Percentiles rank a stretch among this genome's conserved stretches.
These are phyloP conservation scores for Primulina huaijiensis DNA, from an alignment of 257 asterid genomes.

Conservation along the genomic window DNA sequence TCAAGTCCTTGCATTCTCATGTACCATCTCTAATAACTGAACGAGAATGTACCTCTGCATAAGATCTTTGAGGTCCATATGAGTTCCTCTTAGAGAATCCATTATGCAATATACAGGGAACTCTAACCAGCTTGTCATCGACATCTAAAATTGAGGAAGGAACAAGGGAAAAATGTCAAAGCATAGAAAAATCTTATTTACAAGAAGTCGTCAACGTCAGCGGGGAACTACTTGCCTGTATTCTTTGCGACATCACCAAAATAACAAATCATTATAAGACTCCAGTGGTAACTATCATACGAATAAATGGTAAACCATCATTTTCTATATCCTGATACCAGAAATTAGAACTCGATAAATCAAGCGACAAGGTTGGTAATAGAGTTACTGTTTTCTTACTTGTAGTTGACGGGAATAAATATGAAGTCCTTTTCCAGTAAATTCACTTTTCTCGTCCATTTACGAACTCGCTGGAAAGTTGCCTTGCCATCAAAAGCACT, in stretches of 20 bases:
- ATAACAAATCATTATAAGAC: conserved; percentile 82
- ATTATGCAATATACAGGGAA: conserved; percentile 63
- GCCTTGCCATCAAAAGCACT: conserved; percentile 84
- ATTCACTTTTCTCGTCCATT: conserved; percentile 94
- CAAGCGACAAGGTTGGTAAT: conserved; percentile 16
- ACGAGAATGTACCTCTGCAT: conserved; percentile 41
- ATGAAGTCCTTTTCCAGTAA: conserved; percentile 84
- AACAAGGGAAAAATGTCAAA: conserved; percentile 21
- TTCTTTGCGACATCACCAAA: conserved; percentile 67
- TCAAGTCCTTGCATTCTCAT: conserved; percentile 1
- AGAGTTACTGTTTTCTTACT: conserved; percentile 48
- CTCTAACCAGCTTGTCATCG: conserved; percentile 37
- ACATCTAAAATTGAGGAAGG: conserved; percentile 43
- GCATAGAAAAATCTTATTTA: conserved; percentile 2
- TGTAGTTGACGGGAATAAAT: conserved; percentile 87
- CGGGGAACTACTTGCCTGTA: conserved; percentile 60
- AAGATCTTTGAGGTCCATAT: conserved; percentile 52
- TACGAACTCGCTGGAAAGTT: conserved; percentile 91
- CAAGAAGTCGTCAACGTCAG: conserved; percentile 14
- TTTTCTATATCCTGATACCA: conserved; percentile 24
- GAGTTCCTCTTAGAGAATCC: conserved; percentile 59
- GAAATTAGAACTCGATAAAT: conserved; percentile 27
- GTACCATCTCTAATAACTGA: not conserved
- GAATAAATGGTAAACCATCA: conserved; percentile 30
- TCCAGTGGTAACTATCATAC: conserved; percentile 87